A percentile compares a stretch with the other conserved stretches of the same genome.
Evolutionary conservation across 352 stramenopile genomes (phyloP).

Genomic region (Globisporangium megalacanthum): DNA sequence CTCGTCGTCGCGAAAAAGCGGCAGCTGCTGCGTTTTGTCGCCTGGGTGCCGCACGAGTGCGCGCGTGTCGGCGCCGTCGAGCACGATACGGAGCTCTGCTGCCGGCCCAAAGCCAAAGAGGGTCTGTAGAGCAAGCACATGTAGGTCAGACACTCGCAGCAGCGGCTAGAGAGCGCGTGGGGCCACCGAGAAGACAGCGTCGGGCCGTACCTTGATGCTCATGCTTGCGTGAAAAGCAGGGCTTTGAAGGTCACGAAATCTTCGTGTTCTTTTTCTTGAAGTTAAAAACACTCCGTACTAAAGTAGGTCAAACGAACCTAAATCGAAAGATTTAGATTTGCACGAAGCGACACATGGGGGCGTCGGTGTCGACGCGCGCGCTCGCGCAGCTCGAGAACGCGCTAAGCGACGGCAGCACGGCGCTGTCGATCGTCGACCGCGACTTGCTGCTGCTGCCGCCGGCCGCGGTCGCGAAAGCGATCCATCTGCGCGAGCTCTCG

Average conservation of each 20-base stretch:
- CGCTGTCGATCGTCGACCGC: conserved; percentile 26
- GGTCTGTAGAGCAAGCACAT: conserved; percentile 1
- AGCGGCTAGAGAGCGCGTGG: background rate
- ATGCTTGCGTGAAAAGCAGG: background rate
- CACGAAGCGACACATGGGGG: conserved; percentile 18
- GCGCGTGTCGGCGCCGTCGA: conserved; percentile 11
- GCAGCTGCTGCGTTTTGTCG: conserved; percentile 31
- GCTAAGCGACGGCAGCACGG: conserved; percentile 11
- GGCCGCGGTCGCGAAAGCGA: conserved; percentile 27
- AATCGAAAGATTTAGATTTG: conserved; percentile 5
- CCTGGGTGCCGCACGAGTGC: conserved; percentile 15
- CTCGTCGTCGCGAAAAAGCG: conserved; percentile 52
- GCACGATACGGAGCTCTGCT: conserved; percentile 12
- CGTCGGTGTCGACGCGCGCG: conserved; percentile 28
- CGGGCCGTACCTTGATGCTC: conserved; percentile 11
- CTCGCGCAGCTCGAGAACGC: conserved; percentile 36
- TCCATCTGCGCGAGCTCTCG: conserved; percentile 36
- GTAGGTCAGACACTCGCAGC: background rate
- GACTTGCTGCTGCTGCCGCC: conserved; percentile 43
- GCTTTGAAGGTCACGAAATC: conserved; percentile 6
- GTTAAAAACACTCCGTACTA: background rate
- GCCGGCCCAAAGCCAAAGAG: conserved; percentile 16
- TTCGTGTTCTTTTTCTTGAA: background rate
- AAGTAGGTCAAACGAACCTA: background rate
- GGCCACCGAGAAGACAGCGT: background rate